phyloP scores from a whole-genome alignment of 1,284 basidiomycete species.

The Malassezia nana region DNA sequence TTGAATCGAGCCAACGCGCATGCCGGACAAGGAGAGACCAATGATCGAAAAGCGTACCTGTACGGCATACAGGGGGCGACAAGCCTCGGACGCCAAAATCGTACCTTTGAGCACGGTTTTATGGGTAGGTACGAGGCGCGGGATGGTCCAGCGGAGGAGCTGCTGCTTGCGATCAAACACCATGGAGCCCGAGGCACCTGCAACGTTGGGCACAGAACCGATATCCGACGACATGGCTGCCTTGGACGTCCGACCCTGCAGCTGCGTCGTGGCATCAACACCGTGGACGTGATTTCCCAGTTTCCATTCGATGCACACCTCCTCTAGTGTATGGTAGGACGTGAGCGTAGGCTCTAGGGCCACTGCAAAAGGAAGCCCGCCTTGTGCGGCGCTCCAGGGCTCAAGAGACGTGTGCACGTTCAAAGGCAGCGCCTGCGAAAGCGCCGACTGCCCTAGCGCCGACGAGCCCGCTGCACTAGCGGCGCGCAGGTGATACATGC shows the following conservation, averaged over 20 bases:
- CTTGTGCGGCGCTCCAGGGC: not conserved
- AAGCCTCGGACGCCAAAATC: slow-evolving; percentile 5
- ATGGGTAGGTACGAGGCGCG: slow-evolving; percentile 10
- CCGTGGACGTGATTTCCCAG: slow-evolving; percentile 28
- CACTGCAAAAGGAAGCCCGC: slow-evolving; percentile 13
- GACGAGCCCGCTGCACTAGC: slow-evolving; percentile 14
- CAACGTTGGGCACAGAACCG: not conserved
- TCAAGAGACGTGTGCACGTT: not conserved
- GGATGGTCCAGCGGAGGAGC: slow-evolving; percentile 26
- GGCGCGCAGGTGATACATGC: slow-evolving; percentile 24
- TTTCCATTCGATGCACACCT: slow-evolving; percentile 27
- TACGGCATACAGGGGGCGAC: slow-evolving; percentile 52
- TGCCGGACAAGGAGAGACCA: slow-evolving; percentile 64
- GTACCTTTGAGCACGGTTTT: slow-evolving; percentile 21
- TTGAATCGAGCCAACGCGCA: slow-evolving; percentile 75
- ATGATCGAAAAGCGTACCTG: slow-evolving; percentile 63
- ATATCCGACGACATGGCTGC: not conserved
- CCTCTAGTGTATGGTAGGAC: slow-evolving; percentile 18
- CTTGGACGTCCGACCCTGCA: slow-evolving; percentile 1
- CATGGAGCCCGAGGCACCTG: slow-evolving; percentile 21
- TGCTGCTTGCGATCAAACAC: slow-evolving; percentile 28
- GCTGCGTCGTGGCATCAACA: slow-evolving; percentile 21
- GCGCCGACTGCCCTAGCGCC: slow-evolving; percentile 16
- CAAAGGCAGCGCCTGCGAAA: slow-evolving; percentile 12
- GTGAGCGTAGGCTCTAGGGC: slow-evolving; percentile 9